Conservation (phyloP, 495 filamentous ascomycete species). For the Podospora bellae-mahoneyi region DNA sequence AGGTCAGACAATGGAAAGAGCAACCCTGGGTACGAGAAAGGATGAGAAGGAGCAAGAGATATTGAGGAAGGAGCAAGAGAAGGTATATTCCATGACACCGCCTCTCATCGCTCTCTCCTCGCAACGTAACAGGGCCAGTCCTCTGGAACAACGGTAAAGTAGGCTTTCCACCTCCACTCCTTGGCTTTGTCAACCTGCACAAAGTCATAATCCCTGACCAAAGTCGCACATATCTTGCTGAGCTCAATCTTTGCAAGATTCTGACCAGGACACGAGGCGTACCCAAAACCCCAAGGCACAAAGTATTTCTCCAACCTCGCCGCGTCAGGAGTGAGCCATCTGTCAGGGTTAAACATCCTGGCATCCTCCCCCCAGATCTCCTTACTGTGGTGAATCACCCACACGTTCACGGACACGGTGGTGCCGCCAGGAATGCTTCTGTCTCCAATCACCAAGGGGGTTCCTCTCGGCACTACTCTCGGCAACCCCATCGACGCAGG, state of each 20-base stretch:
- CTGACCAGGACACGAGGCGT: slow-evolving; percentile 43
- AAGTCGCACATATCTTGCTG: slow-evolving; percentile 42
- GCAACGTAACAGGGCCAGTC: slow-evolving; percentile 38
- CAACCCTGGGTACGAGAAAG: too few relatives aligned
- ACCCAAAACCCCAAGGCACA: slow-evolving; percentile 43
- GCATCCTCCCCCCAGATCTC: slow-evolving; percentile 42
- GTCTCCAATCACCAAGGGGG: slow-evolving; percentile 38
- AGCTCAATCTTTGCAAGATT: slow-evolving; percentile 49
- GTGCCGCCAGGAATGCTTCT: slow-evolving; percentile 26
- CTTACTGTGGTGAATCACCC: slow-evolving; percentile 42
- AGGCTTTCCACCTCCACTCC: slow-evolving; percentile 42
- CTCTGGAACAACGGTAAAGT: slow-evolving; percentile 40
- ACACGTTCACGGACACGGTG: slow-evolving; percentile 44
- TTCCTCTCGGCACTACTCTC: slow-evolving; percentile 44
- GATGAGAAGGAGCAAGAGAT: too few relatives aligned
- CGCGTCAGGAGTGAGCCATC: slow-evolving; percentile 39
- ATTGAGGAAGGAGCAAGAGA: too few relatives aligned
- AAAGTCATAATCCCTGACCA: slow-evolving; percentile 47
- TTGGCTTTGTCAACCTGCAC: slow-evolving; percentile 40
- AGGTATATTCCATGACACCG: too few relatives aligned
- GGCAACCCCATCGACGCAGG: slow-evolving; percentile 49
- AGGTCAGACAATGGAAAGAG: too few relatives aligned
- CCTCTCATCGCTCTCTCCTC: neutral
- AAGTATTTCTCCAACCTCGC: slow-evolving; percentile 35
- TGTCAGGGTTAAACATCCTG: slow-evolving; percentile 38